phyloP scores from a whole-genome alignment of 805 yeast species.

The Metschnikowia lochheadii region DNA sequence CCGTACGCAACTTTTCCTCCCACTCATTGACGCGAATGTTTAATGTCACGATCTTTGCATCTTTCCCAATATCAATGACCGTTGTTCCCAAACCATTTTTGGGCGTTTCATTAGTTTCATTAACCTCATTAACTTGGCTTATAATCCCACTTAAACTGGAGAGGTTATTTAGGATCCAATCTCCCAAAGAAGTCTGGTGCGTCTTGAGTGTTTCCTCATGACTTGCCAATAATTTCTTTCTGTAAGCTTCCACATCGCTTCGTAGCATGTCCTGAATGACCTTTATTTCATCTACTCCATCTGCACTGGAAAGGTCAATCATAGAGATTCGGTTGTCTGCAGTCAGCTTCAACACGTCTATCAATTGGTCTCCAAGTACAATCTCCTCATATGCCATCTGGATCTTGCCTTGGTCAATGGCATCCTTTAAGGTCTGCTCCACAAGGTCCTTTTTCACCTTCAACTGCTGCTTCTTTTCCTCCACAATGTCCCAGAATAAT shows the following conservation, averaged over 20 bases:
- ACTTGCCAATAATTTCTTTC: constrained; percentile 9
- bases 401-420: constrained; percentile 6
- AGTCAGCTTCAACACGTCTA: constrained; percentile 14
- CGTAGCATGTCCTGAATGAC: constrained; percentile 27
- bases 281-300: constrained; percentile 22
- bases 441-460: constrained; percentile 59
- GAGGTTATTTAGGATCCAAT: constrained; percentile 15
- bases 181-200: constrained; percentile 11
- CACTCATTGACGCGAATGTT: constrained; percentile 1
- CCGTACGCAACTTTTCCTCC: constrained; percentile 1
- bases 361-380: constrained; percentile 18
- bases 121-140: not conserved
- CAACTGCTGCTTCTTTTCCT: constrained; percentile 53
- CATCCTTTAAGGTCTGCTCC: constrained; percentile 44
- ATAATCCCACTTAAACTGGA: not conserved
- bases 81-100: not conserved
- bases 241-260: constrained; percentile 19
- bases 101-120: not conserved
- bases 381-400: constrained; percentile 17
- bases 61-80: not conserved
- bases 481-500: constrained; percentile 69
- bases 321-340: constrained; percentile 29
- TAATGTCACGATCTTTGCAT: not conserved
- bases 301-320: constrained; percentile 17
- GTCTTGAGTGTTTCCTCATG: constrained; percentile 14